Percentiles rank a stretch among this genome's conserved stretches.
Evolutionary conservation across 2,329 filamentous ascomycete species (phyloP).

Genomic region (Aureobasidium sp.): DNA sequence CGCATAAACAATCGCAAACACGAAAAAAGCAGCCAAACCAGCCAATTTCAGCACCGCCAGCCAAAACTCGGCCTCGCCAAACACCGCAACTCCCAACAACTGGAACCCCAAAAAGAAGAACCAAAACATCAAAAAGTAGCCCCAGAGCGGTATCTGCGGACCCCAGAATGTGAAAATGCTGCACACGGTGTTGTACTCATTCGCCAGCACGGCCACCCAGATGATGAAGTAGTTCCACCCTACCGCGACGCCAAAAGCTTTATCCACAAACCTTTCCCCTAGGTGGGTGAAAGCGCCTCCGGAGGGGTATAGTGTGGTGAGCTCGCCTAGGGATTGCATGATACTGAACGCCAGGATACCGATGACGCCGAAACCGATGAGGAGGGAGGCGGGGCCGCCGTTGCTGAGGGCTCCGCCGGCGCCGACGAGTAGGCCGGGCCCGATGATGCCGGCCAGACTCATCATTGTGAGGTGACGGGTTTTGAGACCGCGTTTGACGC

Average conservation of each 20-base stretch:
- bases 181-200: constrained; percentile 62
- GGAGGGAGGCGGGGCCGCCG: constrained; percentile 60
- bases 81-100: constrained; percentile 32
- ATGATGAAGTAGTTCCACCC: constrained; percentile 67
- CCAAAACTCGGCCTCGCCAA: constrained; percentile 38
- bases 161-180: constrained; percentile 60
- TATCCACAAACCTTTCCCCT: constrained; percentile 61
- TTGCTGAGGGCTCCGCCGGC: constrained; percentile 58
- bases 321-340: constrained; percentile 66
- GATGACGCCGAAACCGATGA: constrained; percentile 66
- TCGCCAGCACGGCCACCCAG: constrained; percentile 56
- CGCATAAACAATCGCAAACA: constrained; percentile 33
- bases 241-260: constrained; percentile 58
- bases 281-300: constrained; percentile 64
- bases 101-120: constrained; percentile 30
- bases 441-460: constrained; percentile 45
- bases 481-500: constrained; percentile 61
- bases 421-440: constrained; percentile 63
- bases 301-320: constrained; percentile 64
- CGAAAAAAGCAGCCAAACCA: constrained; percentile 31
- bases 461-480: constrained; percentile 57
- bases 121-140: constrained; percentile 35
- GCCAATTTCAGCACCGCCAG: constrained; percentile 33
- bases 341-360: constrained; percentile 58
- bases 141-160: constrained; percentile 37